These are phyloP conservation scores for Circinella minor DNA, from an alignment of 371 early-diverging fungal genomes.

Conservation along the genomic window DNA sequence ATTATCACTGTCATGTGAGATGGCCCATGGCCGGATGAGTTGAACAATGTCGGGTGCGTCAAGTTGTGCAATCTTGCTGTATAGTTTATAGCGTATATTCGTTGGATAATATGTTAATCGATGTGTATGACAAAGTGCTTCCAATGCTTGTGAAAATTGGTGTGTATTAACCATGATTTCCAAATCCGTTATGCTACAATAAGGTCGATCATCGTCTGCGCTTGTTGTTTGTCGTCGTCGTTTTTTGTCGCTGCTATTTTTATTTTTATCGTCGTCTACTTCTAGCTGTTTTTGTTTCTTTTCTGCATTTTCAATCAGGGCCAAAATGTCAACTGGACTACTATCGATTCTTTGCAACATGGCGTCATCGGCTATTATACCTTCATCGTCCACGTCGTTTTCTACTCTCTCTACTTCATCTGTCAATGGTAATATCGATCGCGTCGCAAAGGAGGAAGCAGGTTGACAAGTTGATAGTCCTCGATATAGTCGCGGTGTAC, in stretches of 20 bases:
- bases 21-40: background rate
- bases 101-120: background rate
- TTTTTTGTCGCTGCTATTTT: background rate
- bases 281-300: background rate
- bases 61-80: background rate
- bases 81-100: background rate
- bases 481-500: background rate
- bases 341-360: background rate
- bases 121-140: background rate
- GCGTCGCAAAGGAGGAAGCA: background rate
- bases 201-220: background rate
- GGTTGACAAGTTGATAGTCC: background rate
- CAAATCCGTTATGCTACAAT: conserved; percentile 1
- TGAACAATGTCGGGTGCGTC: background rate
- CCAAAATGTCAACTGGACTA: conserved; percentile 1
- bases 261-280: too few relatives aligned
- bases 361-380: background rate
- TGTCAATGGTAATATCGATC: background rate
- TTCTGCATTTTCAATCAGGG: conserved; percentile 1
- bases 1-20: background rate
- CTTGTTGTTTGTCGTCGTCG: background rate
- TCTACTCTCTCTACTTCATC: background rate
- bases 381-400: background rate
- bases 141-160: background rate
- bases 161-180: background rate